These are phyloP conservation scores for Ramalina intermedia DNA, from an alignment of 495 filamentous ascomycete genomes.

Conservation along the genomic window DNA sequence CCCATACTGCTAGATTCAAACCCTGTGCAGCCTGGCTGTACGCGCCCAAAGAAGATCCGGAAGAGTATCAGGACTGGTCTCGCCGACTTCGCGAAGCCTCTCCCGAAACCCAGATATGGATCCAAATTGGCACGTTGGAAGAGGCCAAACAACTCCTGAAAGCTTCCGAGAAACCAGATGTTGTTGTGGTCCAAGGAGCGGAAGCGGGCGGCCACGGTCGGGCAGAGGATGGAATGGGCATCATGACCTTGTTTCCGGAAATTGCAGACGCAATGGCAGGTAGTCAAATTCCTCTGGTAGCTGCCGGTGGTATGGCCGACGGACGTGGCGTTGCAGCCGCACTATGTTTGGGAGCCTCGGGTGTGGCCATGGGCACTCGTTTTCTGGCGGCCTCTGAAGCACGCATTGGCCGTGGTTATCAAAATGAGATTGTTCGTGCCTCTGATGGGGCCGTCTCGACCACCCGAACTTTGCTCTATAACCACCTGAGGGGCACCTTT, in stretches of 20 bases:
- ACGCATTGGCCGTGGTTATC: slow-evolving; percentile 42
- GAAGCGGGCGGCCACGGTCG: slow-evolving; percentile 68
- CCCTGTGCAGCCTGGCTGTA: slow-evolving; percentile 63
- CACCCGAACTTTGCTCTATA: slow-evolving; percentile 53
- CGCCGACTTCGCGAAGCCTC: slow-evolving; percentile 30
- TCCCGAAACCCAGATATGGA: slow-evolving; percentile 42
- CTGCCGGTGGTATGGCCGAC: slow-evolving; percentile 61
- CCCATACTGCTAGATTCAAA: slow-evolving; percentile 28
- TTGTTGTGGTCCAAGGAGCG: slow-evolving; percentile 55
- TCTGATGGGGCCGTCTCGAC: slow-evolving; percentile 50
- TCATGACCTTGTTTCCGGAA: slow-evolving; percentile 45
- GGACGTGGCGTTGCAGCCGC: slow-evolving; percentile 49
- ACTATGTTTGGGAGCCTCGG: slow-evolving; percentile 52
- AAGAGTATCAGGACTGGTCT: slow-evolving; percentile 43
- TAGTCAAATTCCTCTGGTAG: slow-evolving; percentile 41
- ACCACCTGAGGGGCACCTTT: slow-evolving; percentile 50
- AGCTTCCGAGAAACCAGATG: slow-evolving; percentile 37
- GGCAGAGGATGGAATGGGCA: slow-evolving; percentile 36
- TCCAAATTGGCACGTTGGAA: slow-evolving; percentile 48
- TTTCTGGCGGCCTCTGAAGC: slow-evolving; percentile 56
- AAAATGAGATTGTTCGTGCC: slow-evolving; percentile 42
- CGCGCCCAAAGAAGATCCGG: slow-evolving; percentile 33
- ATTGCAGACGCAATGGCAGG: slow-evolving; percentile 37
- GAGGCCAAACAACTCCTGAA: slow-evolving; percentile 35
- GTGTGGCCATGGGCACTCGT: slow-evolving; percentile 55